phyloP scores from a whole-genome alignment of 257 asterid species.

The Nicotiana otophora region DNA sequence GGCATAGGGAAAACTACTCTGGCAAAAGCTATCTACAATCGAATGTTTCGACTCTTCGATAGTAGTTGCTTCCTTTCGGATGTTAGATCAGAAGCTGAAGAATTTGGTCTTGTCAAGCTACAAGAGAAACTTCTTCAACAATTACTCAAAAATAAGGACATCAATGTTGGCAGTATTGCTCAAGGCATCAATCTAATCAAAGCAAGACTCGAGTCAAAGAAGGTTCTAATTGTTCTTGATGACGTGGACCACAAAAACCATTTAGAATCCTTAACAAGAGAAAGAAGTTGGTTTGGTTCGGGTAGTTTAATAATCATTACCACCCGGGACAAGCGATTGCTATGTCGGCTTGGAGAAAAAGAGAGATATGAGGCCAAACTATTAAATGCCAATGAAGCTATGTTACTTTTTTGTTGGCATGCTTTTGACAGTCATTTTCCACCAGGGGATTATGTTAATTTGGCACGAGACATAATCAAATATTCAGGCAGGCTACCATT shows the following conservation, averaged over 20 bases:
- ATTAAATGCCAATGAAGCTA: not conserved
- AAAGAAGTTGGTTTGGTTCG: slow-evolving; percentile 5
- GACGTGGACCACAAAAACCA: slow-evolving; percentile 4
- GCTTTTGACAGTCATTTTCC: not conserved
- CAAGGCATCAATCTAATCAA: slow-evolving; percentile 3
- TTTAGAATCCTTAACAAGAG: not conserved
- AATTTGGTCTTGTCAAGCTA: not conserved
- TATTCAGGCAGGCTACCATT: no score
- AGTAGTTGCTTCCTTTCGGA: no score
- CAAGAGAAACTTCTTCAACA: not conserved
- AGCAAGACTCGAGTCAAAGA: not conserved
- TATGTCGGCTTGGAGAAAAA: not conserved
- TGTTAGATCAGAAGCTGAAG: no score
- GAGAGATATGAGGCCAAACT: not conserved
- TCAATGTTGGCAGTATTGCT: not conserved
- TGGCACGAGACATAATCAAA: no score
- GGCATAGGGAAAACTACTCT: no score
- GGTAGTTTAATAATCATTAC: slow-evolving; percentile 11
- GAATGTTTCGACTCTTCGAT: no score
- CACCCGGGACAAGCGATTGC: not conserved
- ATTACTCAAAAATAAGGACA: not conserved
- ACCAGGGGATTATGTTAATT: no score
- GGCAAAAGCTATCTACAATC: no score
- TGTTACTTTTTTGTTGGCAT: not conserved
- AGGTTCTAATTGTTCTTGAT: not conserved